Evolutionary conservation across 129 eudicot genomes (phyloP), one percentile per base, ranked within the genome.

Genomic region (Tagetes erecta): DNA sequence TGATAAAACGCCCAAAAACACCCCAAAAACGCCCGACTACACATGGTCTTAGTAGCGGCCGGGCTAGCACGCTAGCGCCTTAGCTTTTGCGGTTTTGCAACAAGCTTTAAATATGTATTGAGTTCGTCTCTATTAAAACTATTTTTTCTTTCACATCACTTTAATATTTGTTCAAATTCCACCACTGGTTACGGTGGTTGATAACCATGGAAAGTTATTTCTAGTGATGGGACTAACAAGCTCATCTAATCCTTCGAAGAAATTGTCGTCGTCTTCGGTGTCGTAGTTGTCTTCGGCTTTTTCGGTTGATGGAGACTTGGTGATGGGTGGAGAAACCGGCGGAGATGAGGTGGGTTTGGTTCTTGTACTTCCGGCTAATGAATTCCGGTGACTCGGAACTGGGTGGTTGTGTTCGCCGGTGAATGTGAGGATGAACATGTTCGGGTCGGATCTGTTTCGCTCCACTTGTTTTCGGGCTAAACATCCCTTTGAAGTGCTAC

Each of bases 401-500:
- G 99, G 97, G 87, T 94, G 97, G 84, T 80, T 94, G 88, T 94
- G 97, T 30, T 94, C 99, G 39, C 84, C 86, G 62, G 99, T 94
- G 87, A 85, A 94, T n/a, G 97, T 88, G 56, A 94, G 85, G 8
- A 94, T 88, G 82, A 90, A 94, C 96, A 88, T 94, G 46, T 75
- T 87, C 76, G 99, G 97, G 86, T 94, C 96, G 86, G 99, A 91
- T 85, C 97, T 85, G 73, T 94, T 87, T 47, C 97, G 78, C 88
- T 94, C 99, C 86, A 94, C 97, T 94, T 94, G 99, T 83, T 91
- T 94, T 44, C 99, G 89, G 65, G 99, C 99, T 83, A 87, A 69
- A 87, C 99, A 94, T 1, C 97, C 99, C 78, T 94, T 94, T 83
- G 91, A 88, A 3, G 97, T 94, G 76, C 99, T 94, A 58, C 99